These are phyloP conservation scores for Chamaecyparis obtusa DNA, from an alignment of 75 land plant species.

Conservation along the genomic window DNA sequence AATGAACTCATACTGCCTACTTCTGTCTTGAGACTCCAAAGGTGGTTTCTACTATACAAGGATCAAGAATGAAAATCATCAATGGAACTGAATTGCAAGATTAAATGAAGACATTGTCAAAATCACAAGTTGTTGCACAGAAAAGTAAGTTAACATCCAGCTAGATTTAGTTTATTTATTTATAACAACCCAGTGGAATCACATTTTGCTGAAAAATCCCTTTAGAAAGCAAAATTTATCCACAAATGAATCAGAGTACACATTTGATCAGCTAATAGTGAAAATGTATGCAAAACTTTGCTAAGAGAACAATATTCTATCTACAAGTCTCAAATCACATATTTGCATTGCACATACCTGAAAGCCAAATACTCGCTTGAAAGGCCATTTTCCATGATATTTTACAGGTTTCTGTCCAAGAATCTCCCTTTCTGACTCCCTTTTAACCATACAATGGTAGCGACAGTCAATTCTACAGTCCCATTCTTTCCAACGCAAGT, in stretches of 20 bases:
- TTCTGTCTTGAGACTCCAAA: slow-evolving; percentile 40
- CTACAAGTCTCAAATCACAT: not conserved
- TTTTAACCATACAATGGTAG: slow-evolving; percentile 77
- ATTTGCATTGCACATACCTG: slow-evolving; percentile 56
- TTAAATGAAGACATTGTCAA: slow-evolving; percentile 78
- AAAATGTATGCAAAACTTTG: not conserved
- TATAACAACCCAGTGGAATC: not conserved
- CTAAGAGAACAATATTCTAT: slow-evolving; percentile 1
- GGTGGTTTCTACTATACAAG: slow-evolving; percentile 76
- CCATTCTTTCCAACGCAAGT: slow-evolving; percentile 79
- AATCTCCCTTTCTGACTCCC: slow-evolving; percentile 62
- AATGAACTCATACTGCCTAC: slow-evolving; percentile 75
- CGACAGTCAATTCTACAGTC: slow-evolving; percentile 87
- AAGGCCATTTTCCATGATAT: slow-evolving; percentile 98
- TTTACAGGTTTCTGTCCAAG: slow-evolving; percentile 71
- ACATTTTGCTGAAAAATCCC: not conserved
- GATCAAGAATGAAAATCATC: slow-evolving; percentile 80
- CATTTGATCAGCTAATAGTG: not conserved
- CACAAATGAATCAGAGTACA: not conserved
- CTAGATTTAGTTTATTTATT: not conserved
- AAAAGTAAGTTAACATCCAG: not conserved
- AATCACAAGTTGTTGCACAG: slow-evolving; percentile 81
- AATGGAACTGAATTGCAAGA: slow-evolving; percentile 74
- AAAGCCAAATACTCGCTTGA: slow-evolving; percentile 69
- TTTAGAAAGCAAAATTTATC: not conserved